Evolutionary conservation across 2,329 filamentous ascomycete species (phyloP).

Genomic region (Phaeosphaeria sp.): DNA sequence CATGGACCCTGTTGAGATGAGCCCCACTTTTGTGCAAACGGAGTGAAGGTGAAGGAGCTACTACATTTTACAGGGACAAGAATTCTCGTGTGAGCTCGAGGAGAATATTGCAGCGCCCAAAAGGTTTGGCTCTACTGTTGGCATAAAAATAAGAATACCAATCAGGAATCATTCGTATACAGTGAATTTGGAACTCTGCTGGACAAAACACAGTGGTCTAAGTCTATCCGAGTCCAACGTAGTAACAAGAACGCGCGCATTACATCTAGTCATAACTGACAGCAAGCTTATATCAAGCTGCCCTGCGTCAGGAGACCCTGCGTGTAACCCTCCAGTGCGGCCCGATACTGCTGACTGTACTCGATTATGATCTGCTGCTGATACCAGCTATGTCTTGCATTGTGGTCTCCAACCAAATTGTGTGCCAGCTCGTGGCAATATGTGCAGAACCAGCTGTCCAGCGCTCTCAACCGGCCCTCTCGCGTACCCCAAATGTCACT

Average conservation of each 20-base stretch:
- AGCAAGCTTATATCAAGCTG: neutral
- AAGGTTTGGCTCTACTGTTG: too few relatives aligned
- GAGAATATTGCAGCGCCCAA: too few relatives aligned
- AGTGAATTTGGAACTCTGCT: too few relatives aligned
- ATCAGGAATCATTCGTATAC: too few relatives aligned
- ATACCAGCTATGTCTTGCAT: slow-evolving; percentile 47
- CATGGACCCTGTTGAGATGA: neutral
- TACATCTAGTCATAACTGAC: neutral
- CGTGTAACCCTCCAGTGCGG: slow-evolving; percentile 31
- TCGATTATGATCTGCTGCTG: slow-evolving; percentile 49
- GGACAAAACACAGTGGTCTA: neutral
- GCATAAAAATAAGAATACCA: too few relatives aligned
- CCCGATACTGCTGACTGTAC: slow-evolving; percentile 41
- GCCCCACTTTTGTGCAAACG: neutral
- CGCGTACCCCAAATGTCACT: slow-evolving; percentile 26
- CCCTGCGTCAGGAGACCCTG: slow-evolving; percentile 22
- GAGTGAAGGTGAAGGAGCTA: neutral
- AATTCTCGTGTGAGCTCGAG: neutral
- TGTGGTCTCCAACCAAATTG: slow-evolving; percentile 81
- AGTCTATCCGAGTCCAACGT: neutral
- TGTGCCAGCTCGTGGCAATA: slow-evolving; percentile 95
- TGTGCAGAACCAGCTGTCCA: slow-evolving; percentile 93
- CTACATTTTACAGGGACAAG: neutral
- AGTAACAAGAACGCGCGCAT: neutral
- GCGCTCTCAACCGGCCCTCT: slow-evolving; percentile 50